Conservation (phyloP, 345 rosid genomes). For the Pistacia integerrima region DNA sequence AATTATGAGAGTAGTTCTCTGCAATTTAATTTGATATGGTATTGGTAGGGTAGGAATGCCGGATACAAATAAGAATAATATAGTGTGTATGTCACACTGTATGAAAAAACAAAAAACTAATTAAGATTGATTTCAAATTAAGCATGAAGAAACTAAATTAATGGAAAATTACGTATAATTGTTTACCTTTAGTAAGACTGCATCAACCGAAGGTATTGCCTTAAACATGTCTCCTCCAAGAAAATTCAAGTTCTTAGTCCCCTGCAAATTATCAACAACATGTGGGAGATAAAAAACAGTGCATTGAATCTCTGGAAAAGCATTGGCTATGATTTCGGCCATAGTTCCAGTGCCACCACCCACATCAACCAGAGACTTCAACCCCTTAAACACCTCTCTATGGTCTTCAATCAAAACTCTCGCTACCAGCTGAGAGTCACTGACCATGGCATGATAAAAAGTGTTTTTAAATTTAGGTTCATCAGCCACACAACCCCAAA, state of each 20-base stretch:
- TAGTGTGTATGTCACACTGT: too few relatives aligned
- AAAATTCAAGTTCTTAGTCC: not conserved
- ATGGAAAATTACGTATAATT: too few relatives aligned
- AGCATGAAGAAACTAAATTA: too few relatives aligned
- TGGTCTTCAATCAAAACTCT: not conserved
- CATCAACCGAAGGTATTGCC: conserved; percentile 36
- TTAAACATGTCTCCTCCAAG: conserved; percentile 40
- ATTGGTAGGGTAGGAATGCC: too few relatives aligned
- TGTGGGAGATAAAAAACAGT: conserved; percentile 45
- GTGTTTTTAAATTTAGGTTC: not conserved
- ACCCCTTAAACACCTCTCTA: conserved; percentile 7
- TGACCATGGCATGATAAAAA: too few relatives aligned
- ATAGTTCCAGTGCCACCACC: conserved; percentile 9
- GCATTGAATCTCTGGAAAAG: conserved; percentile 31
- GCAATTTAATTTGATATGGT: too few relatives aligned
- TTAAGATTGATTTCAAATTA: too few relatives aligned
- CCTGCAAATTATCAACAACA: conserved; percentile 26
- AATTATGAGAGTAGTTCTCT: too few relatives aligned
- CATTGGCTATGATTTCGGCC: conserved; percentile 25
- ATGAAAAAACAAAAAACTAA: too few relatives aligned
- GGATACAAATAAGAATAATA: too few relatives aligned
- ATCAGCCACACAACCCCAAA: conserved; percentile 8
- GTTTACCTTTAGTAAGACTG: conserved; percentile 35
- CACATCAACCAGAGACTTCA: conserved; percentile 15
- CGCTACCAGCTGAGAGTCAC: not conserved